Evolutionary conservation across 2,329 filamentous ascomycete species (phyloP), one percentile per base, ranked within the genome.

Genomic region (Neoscytalidium dimidiatum): DNA sequence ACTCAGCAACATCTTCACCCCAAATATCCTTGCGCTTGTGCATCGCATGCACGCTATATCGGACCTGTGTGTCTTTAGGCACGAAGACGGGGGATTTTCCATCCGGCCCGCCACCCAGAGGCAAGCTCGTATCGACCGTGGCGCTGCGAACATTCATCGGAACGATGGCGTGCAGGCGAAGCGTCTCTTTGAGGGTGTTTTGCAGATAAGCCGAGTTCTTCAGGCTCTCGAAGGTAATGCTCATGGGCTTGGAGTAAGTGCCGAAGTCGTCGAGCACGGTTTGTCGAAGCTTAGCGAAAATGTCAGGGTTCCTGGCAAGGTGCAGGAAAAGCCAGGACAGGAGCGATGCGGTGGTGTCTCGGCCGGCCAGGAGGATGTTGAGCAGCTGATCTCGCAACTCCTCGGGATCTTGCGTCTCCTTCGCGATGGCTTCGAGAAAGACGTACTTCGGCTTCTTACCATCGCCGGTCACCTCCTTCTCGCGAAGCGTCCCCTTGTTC

Each of bases 181-280:
- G 79, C 2, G 83, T 82, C 74, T 88, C 86, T 66, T 87, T 87
- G 61, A 89, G 69, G 11, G 86, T 81, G 73, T 81, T 84, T 71
- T 85, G 85, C 14, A 90, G 74, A 66, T 89, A 89, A 66, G 81
- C 85, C 74, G 89, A 77, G 17, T 81, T 79, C 68, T 62, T 81
- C 44, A 83, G 78, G 23, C 72, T 68, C 43, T 75, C 70, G 65
- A 83, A 83, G 7, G 78, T 79, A 53, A 83, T 75, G 29, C 77
- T 71, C 3, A 11, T n/a, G 2, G 46, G 31, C 14, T 44, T 9
- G 19, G 70, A 66, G 46, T 73, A 75, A 41, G 81, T 78, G 7
- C 82, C 82, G 35, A 83, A 82, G 2, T 75, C 72, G n/a, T 77
- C 8, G 38, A 31, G 5, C 9, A 48, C 28, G 4, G 75, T 72